phyloP scores from a whole-genome alignment of 164 flowering plant genomes.

The Hamamelis virginiana region DNA sequence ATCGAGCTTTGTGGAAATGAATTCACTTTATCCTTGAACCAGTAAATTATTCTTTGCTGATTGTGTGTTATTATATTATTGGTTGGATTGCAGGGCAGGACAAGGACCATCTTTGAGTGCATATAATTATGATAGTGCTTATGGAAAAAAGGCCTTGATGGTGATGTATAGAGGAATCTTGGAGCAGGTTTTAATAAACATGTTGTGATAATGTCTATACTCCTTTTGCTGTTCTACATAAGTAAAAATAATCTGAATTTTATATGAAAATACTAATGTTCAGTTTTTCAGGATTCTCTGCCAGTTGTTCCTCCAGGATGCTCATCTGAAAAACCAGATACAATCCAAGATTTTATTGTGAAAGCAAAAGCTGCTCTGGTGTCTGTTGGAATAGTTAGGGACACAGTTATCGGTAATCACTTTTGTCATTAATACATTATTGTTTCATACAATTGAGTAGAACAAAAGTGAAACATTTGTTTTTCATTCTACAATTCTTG shows the following conservation, averaged over 20 bases:
- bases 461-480: neutral
- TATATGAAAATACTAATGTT: conserved; percentile 16
- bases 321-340: conserved; percentile 75
- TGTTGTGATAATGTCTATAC: neutral
- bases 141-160: conserved; percentile 82
- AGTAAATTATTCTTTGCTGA: neutral
- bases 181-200: conserved; percentile 66
- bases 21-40: neutral
- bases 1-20: neutral
- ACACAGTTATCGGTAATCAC: conserved; percentile 59
- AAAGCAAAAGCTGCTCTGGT: conserved; percentile 93
- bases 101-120: conserved; percentile 95
- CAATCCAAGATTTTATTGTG: conserved; percentile 59
- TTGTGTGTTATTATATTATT: conserved; percentile 14
- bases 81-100: conserved; percentile 76
- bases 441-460: neutral
- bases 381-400: conserved; percentile 92
- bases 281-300: conserved; percentile 60
- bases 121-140: conserved; percentile 88
- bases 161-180: conserved; percentile 85
- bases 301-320: conserved; percentile 94
- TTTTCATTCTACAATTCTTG: too few relatives aligned
- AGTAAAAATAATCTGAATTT: conserved; percentile 1
- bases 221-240: neutral
- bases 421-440: neutral